These are phyloP conservation scores for Scutellospora calospora DNA, from an alignment of 371 early-diverging fungal species.

Conservation along the genomic window DNA sequence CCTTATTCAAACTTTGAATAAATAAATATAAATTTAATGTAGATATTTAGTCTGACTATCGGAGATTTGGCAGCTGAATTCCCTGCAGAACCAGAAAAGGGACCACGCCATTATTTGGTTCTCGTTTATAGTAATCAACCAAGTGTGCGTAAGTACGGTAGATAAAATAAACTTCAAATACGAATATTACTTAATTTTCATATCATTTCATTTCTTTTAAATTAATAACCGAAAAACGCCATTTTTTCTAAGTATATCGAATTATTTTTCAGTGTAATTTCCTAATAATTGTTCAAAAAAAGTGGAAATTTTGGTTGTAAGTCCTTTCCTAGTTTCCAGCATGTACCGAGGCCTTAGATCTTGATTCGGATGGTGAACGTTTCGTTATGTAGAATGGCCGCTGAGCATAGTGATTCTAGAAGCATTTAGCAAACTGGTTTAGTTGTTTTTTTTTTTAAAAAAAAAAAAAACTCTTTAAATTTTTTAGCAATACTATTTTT, in stretches of 20 bases:
- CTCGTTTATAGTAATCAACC: conserved; percentile 40
- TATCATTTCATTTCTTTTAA: not conserved
- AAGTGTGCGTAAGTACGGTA: conserved; percentile 43
- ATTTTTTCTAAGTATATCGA: not conserved
- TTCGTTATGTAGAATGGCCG: conserved; percentile 59
- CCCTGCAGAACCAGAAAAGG: conserved; percentile 55
- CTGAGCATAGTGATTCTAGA: conserved; percentile 40
- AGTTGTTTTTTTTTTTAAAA: not conserved
- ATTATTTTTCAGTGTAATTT: conserved; percentile 49
- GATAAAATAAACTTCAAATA: not conserved
- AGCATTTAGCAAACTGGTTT: conserved; percentile 31
- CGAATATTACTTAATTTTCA: too few relatives aligned
- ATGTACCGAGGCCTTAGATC: conserved; percentile 34
- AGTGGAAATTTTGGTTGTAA: conserved; percentile 17
- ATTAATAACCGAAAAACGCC: too few relatives aligned
- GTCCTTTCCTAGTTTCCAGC: conserved; percentile 40
- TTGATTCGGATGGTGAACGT: conserved; percentile 43
- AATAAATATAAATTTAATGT: not conserved
- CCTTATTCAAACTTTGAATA: too few relatives aligned
- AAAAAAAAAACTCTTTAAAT: not conserved
- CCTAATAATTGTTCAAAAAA: conserved; percentile 42
- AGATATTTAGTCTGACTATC: conserved; percentile 47
- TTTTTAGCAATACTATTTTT: too few relatives aligned
- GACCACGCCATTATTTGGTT: conserved; percentile 50
- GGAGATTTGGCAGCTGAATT: conserved; percentile 55